These are phyloP conservation scores for Endocalyx cinctus DNA, from an alignment of 2,329 filamentous ascomycete species.

Conservation along the genomic window DNA sequence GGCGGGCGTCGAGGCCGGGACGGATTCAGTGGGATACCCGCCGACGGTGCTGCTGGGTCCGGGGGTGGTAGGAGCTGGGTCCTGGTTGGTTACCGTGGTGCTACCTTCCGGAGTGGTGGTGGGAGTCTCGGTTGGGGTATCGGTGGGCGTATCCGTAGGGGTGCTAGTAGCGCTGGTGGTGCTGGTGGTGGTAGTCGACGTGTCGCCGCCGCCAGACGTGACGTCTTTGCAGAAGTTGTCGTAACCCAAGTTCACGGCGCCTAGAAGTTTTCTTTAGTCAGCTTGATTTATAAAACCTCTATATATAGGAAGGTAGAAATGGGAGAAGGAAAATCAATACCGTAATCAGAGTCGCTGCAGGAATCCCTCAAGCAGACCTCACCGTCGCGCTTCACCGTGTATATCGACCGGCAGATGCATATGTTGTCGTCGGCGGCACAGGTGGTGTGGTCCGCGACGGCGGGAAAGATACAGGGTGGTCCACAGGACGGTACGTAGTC, in stretches of 20 bases:
- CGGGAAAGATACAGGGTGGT: slow-evolving; percentile 16
- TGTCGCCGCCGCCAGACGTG: neutral
- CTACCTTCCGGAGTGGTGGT: neutral
- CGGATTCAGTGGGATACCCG: neutral
- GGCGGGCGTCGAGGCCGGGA: neutral
- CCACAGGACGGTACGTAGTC: slow-evolving; percentile 23
- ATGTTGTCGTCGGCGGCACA: slow-evolving; percentile 19
- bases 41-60: neutral
- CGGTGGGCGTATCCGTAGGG: slow-evolving; percentile 4
- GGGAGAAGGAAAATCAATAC: slow-evolving; percentile 8
- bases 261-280: slow-evolving; percentile 9
- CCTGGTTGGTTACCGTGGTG: no score
- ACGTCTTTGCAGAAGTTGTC: slow-evolving; percentile 23
- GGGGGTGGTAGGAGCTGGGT: slow-evolving; percentile 1
- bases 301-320: neutral
- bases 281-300: neutral
- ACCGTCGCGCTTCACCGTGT: slow-evolving; percentile 24
- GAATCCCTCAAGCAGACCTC: slow-evolving; percentile 22
- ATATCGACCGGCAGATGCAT: slow-evolving; percentile 21
- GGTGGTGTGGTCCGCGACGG: slow-evolving; percentile 20
- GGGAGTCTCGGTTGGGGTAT: slow-evolving; percentile 2
- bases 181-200: slow-evolving; percentile 6
- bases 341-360: slow-evolving; percentile 22
- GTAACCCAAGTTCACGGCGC: slow-evolving; percentile 20
- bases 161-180: slow-evolving; percentile 10